Conservation (phyloP, 495 filamentous ascomycete genomes). For the Xylaria nigripes region DNA sequence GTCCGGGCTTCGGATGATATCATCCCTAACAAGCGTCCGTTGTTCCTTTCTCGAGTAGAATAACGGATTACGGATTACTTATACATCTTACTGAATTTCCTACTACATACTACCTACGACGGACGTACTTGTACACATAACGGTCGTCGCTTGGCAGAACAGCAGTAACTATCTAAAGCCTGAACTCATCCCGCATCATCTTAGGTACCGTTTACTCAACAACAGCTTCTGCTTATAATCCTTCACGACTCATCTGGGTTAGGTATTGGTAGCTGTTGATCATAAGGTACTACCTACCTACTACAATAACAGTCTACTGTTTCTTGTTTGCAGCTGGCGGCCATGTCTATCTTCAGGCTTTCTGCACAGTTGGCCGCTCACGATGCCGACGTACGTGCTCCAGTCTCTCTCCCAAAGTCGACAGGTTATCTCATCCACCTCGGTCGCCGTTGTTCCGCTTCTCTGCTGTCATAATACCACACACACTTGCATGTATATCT, state of each 20-base stretch:
- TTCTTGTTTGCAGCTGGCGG: background rate
- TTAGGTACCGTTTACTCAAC: too few relatives aligned
- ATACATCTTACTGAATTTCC: too few relatives aligned
- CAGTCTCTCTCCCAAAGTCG: conserved; percentile 12
- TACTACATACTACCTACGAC: too few relatives aligned
- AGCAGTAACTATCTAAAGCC: too few relatives aligned
- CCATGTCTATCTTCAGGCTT: conserved; percentile 62
- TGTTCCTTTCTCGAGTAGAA: too few relatives aligned
- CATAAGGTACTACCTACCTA: too few relatives aligned
- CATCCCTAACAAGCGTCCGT: background rate
- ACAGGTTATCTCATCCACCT: background rate
- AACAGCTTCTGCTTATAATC: too few relatives aligned
- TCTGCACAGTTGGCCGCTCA: conserved; percentile 74
- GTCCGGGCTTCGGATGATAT: conserved; percentile 9
- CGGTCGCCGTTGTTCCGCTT: background rate
- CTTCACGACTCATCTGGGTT: too few relatives aligned
- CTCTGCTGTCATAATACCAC: background rate
- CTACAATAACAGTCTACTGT: background rate
- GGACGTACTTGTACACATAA: too few relatives aligned
- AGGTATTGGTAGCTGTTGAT: background rate
- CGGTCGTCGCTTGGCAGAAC: too few relatives aligned
- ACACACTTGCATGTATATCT: background rate
- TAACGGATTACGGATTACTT: too few relatives aligned
- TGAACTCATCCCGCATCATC: too few relatives aligned
- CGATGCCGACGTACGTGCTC: conserved; percentile 65